Evolutionary conservation across 2,329 filamentous ascomycete genomes (phyloP), one percentile per base, ranked within the genome.

Genomic region (Pseudopyricularia javanii): DNA sequence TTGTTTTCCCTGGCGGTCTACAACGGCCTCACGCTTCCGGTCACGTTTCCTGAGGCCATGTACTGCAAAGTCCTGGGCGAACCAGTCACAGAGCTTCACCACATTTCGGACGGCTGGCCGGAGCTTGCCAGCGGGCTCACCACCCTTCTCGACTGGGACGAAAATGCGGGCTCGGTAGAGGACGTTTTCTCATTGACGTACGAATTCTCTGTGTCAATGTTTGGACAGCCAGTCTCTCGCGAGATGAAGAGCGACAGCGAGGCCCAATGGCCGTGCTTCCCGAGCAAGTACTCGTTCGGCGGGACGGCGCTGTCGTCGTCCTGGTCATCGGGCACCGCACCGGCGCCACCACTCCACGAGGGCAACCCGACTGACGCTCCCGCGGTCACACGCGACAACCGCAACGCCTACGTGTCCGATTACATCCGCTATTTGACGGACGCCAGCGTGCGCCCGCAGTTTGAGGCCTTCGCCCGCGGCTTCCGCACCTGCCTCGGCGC

Each of bases 1-100:
- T 70, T 97, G n/a, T 76, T 96, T 57, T 94, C 88, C 1, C 74
- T 98, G 17, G 93, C 93, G 5, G 72, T 97, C 4, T 96, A 93
- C 69, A 98, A 98, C 59, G 91, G 91, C 1, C 74, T 97, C 24
- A 95, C 91, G 0, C 73, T 98, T 1, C 93, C 93, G 0, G 78
- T 97, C 43, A 95, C 86, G 1, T 93, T 98, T 56, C 93, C 93
- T 1, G 78, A 81, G 54, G 87, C 84, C 0, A 76, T 98, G 3
- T 98, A 98, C 68, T 78, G 82, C 52, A 88, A 88, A 59, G 74
- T 97, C 1, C 73, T 95, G 1, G 81, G 79, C 8, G 73, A 85
- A 54, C 80, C 83, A 8, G 80, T 86, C 15, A 80, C 80, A 33
- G 78, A 83, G 54, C 71, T 93, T 2, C 79, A 88, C 48, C 83